phyloP scores from a whole-genome alignment of 805 yeast genomes.

The Metschnikowia orientalis region DNA sequence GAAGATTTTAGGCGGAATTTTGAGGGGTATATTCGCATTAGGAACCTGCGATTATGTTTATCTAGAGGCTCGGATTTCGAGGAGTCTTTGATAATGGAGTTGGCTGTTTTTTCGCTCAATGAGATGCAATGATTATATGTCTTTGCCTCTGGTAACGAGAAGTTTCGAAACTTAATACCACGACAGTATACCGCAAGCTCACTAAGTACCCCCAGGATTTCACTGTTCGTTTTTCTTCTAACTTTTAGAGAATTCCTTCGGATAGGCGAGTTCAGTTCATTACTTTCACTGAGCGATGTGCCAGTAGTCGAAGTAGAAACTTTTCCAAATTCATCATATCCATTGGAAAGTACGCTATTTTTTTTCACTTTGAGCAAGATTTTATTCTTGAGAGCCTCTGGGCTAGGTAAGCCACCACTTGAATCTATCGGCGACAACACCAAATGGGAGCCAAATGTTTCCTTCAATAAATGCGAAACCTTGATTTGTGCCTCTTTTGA shows the following conservation, averaged over 20 bases:
- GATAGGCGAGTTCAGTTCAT: slow-evolving; percentile 12
- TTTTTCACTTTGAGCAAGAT: slow-evolving; percentile 78
- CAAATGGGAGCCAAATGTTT: slow-evolving; percentile 56
- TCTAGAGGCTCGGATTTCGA: slow-evolving; percentile 51
- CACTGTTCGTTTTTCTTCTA: slow-evolving; percentile 22
- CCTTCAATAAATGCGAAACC: slow-evolving; percentile 49
- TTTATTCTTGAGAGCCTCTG: slow-evolving; percentile 63
- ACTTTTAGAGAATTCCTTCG: slow-evolving; percentile 20
- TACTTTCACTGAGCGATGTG: slow-evolving; percentile 41
- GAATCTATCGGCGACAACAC: slow-evolving; percentile 37
- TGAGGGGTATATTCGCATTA: slow-evolving; percentile 88
- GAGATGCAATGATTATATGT: slow-evolving; percentile 80
- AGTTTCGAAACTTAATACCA: slow-evolving; percentile 76
- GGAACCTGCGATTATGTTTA: slow-evolving; percentile 70
- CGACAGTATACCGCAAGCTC: slow-evolving; percentile 65
- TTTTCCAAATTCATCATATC: slow-evolving; percentile 20
- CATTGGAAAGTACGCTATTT: slow-evolving; percentile 24
- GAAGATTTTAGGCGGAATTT: slow-evolving; percentile 69
- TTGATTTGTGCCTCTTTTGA: slow-evolving; percentile 59
- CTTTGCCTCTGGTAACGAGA: slow-evolving; percentile 82
- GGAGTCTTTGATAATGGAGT: slow-evolving; percentile 59
- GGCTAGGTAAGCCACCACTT: slow-evolving; percentile 51
- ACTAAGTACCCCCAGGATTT: slow-evolving; percentile 43
- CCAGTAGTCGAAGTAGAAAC: slow-evolving; percentile 33
- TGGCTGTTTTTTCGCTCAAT: slow-evolving; percentile 68